phyloP scores from a whole-genome alignment of 305 asterid species.

The Rubia balearica region DNA sequence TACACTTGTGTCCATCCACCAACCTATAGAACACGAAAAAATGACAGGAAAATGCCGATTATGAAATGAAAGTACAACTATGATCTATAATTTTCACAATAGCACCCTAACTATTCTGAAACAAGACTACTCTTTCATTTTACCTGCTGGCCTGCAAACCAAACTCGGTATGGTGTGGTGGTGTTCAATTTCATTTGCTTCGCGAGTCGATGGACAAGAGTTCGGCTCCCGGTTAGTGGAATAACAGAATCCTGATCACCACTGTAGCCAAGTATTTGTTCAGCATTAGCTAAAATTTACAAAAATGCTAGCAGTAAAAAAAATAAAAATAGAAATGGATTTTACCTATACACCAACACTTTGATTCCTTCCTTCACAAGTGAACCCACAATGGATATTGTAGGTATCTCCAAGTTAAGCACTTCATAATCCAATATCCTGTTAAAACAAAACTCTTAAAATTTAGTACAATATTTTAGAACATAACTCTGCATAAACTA shows the following conservation, averaged over 20 bases:
- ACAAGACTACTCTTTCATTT: neutral
- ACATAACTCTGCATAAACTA: neutral
- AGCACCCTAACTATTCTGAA: neutral
- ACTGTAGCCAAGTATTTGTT: slow-evolving; percentile 26
- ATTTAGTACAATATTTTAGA: neutral
- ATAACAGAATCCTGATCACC: slow-evolving; percentile 74
- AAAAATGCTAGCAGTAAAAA: no score
- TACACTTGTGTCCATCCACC: slow-evolving; percentile 72
- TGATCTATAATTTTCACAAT: no score
- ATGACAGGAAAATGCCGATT: neutral
- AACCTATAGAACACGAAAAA: slow-evolving; percentile 29
- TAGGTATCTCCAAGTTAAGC: slow-evolving; percentile 67
- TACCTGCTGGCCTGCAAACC: slow-evolving; percentile 65
- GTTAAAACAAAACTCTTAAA: slow-evolving; percentile 12
- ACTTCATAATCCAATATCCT: slow-evolving; percentile 58
- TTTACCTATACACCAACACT: slow-evolving; percentile 74
- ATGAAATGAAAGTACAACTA: neutral
- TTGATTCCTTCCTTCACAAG: slow-evolving; percentile 55
- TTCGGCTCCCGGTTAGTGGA: slow-evolving; percentile 59
- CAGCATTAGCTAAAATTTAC: no score
- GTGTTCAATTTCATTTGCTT: slow-evolving; percentile 37
- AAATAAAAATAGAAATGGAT: neutral
- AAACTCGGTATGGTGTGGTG: slow-evolving; percentile 48
- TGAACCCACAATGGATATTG: slow-evolving; percentile 54
- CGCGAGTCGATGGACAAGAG: slow-evolving; percentile 38